A percentile compares a stretch with the other conserved stretches of the same genome.
These are phyloP conservation scores for Amanita thiersii DNA, from an alignment of 768 basidiomycete species.

Conservation along the genomic window DNA sequence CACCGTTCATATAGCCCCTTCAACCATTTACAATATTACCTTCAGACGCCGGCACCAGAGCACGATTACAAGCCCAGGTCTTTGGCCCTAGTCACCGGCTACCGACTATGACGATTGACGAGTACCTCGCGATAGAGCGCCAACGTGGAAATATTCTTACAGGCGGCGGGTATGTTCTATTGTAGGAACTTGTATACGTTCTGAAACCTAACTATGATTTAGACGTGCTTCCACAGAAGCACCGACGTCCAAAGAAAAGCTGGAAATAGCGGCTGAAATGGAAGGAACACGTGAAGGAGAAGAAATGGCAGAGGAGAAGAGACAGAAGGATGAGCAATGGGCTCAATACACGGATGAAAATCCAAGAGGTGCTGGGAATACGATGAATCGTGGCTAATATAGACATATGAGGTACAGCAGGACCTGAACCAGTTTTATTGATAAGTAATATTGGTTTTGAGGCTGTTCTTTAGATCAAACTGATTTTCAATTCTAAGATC, in stretches of 20 bases:
- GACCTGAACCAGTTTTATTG: no score
- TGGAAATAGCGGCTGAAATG: slow-evolving; percentile 73
- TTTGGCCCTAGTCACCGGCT: slow-evolving; percentile 79
- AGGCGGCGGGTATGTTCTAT: slow-evolving; percentile 67
- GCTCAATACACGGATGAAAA: slow-evolving; percentile 81
- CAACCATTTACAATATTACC: slow-evolving; percentile 92
- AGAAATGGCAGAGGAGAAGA: slow-evolving; percentile 64
- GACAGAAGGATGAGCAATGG: slow-evolving; percentile 88
- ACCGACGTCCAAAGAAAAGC: slow-evolving; percentile 71
- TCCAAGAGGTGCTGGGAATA: slow-evolving; percentile 91
- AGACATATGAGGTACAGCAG: slow-evolving; percentile 7
- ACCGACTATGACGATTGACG: slow-evolving; percentile 94
- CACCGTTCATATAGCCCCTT: slow-evolving; percentile 59
- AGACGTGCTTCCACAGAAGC: slow-evolving; percentile 61
- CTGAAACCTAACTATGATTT: slow-evolving; percentile 7
- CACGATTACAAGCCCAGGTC: slow-evolving; percentile 68
- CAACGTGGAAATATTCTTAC: slow-evolving; percentile 81
- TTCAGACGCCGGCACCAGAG: slow-evolving; percentile 55
- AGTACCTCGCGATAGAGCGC: slow-evolving; percentile 83
- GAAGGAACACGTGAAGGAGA: slow-evolving; percentile 70
- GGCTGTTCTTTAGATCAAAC: no score
- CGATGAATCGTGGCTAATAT: slow-evolving; percentile 90
- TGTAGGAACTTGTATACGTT: slow-evolving; percentile 6
- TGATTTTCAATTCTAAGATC: no score
- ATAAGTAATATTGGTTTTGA: no score